Percentiles rank a stretch among this genome's conserved stretches.
phyloP scores from a whole-genome alignment of 345 rosid species.

The Corchorus capsularis region DNA sequence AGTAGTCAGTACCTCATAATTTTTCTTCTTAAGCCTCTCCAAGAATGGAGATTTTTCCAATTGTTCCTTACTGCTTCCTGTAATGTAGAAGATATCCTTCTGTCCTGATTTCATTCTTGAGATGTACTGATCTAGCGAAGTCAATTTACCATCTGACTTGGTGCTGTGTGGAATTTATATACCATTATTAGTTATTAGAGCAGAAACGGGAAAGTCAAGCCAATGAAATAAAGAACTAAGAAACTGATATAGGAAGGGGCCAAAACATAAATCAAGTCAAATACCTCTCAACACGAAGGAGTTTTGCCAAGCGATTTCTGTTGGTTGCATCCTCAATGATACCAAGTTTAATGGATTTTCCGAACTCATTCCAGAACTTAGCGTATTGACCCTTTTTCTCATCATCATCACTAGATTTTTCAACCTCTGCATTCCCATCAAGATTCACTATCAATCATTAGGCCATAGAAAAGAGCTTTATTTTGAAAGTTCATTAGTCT shows the following conservation, averaged over 20 bases:
- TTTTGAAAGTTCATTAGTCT: neutral
- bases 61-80: slow-evolving; percentile 91
- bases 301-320: slow-evolving; percentile 92
- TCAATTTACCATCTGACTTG: slow-evolving; percentile 86
- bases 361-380: slow-evolving; percentile 97
- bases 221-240: neutral
- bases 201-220: neutral
- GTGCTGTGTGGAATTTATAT: slow-evolving; percentile 53
- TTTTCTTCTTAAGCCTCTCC: slow-evolving; percentile 93
- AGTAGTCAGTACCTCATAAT: slow-evolving; percentile 79
- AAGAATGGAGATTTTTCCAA: slow-evolving; percentile 94
- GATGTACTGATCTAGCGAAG: slow-evolving; percentile 94
- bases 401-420: slow-evolving; percentile 56
- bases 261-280: neutral
- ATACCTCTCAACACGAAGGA: slow-evolving; percentile 91
- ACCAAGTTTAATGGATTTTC: slow-evolving; percentile 95
- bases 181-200: neutral
- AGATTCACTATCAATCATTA: slow-evolving; percentile 13
- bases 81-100: slow-evolving; percentile 93
- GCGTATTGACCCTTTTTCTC: slow-evolving; percentile 92
- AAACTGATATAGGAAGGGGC: neutral
- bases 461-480: neutral
- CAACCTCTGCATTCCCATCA: slow-evolving; percentile 49
- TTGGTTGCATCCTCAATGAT: slow-evolving; percentile 94
- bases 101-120: slow-evolving; percentile 89